Evolutionary conservation across 441 rosid genomes (phyloP).

Genomic region (Dalechampia spathulata): DNA sequence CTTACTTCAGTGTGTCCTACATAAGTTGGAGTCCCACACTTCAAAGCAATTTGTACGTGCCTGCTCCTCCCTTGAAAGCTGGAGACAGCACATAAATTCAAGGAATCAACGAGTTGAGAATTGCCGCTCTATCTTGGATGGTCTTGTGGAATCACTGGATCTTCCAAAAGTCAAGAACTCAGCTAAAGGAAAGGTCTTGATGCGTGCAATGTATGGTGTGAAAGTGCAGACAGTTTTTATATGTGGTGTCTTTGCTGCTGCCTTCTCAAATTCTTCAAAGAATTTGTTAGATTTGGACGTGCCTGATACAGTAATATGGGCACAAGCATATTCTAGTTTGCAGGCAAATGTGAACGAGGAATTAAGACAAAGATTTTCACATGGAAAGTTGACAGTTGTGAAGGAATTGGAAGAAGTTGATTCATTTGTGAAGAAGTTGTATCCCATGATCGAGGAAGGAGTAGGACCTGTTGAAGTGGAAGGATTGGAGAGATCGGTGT

Average conservation of each 20-base stretch:
- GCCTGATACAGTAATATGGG: slow-evolving; percentile 51
- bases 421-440: slow-evolving; percentile 36
- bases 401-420: slow-evolving; percentile 68
- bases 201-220: slow-evolving; percentile 81
- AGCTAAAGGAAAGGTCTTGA: slow-evolving; percentile 79
- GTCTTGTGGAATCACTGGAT: slow-evolving; percentile 44
- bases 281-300: slow-evolving; percentile 42
- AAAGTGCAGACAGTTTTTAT: slow-evolving; percentile 71
- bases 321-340: slow-evolving; percentile 43
- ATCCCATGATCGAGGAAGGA: slow-evolving; percentile 47
- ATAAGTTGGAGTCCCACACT: slow-evolving; percentile 46
- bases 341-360: slow-evolving; percentile 43
- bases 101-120: slow-evolving; percentile 59
- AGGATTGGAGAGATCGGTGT: slow-evolving; percentile 30
- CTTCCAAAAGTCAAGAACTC: slow-evolving; percentile 91
- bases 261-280: slow-evolving; percentile 57
- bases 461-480: slow-evolving; percentile 23
- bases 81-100: slow-evolving; percentile 54
- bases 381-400: slow-evolving; percentile 33
- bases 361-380: slow-evolving; percentile 32
- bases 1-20: slow-evolving; percentile 65
- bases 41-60: slow-evolving; percentile 42
- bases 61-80: slow-evolving; percentile 53
- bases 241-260: slow-evolving; percentile 62
- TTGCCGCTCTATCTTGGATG: slow-evolving; percentile 45